A percentile compares a stretch with the other conserved stretches of the same genome.
phyloP scores from a whole-genome alignment of 1,139 yeast genomes.

The Zygosaccharomyces pseudobailii region DNA sequence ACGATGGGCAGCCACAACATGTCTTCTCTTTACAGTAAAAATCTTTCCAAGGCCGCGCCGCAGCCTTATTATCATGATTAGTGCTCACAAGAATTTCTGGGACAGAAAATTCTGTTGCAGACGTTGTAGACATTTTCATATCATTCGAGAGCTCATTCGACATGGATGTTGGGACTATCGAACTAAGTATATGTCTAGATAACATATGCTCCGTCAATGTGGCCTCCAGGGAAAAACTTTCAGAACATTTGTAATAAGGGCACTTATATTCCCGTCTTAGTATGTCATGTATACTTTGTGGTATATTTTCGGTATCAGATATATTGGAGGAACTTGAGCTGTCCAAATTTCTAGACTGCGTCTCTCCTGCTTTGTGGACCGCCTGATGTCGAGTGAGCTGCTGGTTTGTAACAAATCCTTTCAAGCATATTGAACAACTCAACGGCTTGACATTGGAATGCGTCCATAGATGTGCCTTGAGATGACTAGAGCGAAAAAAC shows the following conservation, averaged over 20 bases:
- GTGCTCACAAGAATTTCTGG: too few species aligned
- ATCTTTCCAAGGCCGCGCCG: constrained; percentile 21
- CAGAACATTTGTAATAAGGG: constrained; percentile 19
- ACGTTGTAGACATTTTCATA: too few species aligned
- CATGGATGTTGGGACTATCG: constrained; percentile 1
- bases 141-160: too few species aligned
- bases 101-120: not conserved
- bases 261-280: constrained; percentile 8
- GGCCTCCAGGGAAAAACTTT: not conserved
- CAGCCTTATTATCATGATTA: too few species aligned
- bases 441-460: constrained; percentile 63
- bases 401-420: constrained; percentile 61
- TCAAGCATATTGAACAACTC: constrained; percentile 54
- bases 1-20: constrained; percentile 10
- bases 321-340: not conserved
- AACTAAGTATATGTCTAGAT: constrained; percentile 6
- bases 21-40: constrained; percentile 17
- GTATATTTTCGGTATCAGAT: too few species aligned
- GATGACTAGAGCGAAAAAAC: constrained; percentile 60
- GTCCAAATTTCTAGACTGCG: not conserved
- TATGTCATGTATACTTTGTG: too few species aligned
- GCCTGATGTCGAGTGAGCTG: constrained; percentile 79
- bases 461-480: constrained; percentile 65
- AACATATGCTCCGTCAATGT: constrained; percentile 8
- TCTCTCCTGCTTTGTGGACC: constrained; percentile 38